Percentiles rank a stretch among this genome's conserved stretches.
These are phyloP conservation scores for Annona squamosa DNA, from an alignment of 164 flowering plant species.

Conservation along the genomic window DNA sequence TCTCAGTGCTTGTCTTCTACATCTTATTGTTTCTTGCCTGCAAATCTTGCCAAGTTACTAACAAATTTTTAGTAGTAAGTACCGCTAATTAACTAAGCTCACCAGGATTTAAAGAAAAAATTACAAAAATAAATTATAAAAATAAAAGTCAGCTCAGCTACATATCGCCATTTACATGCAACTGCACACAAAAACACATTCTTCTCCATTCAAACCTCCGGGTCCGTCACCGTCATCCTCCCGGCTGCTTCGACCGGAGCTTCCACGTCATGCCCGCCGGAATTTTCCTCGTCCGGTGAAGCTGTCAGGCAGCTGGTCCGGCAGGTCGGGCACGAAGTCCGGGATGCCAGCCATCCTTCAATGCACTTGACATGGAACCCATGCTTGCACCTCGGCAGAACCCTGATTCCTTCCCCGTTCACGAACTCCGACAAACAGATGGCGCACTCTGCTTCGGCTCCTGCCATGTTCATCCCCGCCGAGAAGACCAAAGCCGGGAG, in stretches of 20 bases:
- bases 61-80: too few species aligned
- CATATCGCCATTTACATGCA: too few species aligned
- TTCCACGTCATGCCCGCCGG: background rate
- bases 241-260: background rate
- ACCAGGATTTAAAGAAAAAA: too few species aligned
- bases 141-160: too few species aligned
- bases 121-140: too few species aligned
- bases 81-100: too few species aligned
- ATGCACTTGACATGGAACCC: conserved; percentile 47
- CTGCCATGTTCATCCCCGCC: conserved; percentile 28
- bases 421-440: conserved; percentile 51
- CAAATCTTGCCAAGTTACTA: too few species aligned
- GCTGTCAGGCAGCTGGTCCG: conserved; percentile 21
- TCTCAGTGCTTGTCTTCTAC: too few species aligned
- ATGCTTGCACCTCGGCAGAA: conserved; percentile 41
- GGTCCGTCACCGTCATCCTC: background rate
- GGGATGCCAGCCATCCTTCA: conserved; percentile 33
- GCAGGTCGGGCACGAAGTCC: conserved; percentile 51
- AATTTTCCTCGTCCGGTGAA: background rate
- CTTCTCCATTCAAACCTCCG: background rate
- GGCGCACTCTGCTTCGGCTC: conserved; percentile 37
- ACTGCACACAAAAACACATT: too few species aligned
- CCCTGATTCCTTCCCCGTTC: conserved; percentile 41
- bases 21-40: too few species aligned
- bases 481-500: conserved; percentile 28